Evolutionary conservation across 306 rosid genomes (phyloP), one percentile per base, ranked within the genome.

Genomic region (Cyamopsis tetragonoloba): DNA sequence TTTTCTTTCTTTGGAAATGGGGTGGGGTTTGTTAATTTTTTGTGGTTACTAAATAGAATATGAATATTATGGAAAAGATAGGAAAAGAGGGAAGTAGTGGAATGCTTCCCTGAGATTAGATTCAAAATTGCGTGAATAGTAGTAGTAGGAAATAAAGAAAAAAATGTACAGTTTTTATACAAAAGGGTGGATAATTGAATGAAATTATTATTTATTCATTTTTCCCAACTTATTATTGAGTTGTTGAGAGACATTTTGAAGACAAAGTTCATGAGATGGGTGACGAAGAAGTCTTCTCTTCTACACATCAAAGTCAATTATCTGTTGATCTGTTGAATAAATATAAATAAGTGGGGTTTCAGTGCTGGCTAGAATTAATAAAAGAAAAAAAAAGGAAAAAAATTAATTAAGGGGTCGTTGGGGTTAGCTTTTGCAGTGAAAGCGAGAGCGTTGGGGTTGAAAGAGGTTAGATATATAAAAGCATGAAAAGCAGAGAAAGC

Each of bases 401-500:
- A 41, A 44, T 38, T 9, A 17, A 55, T n/a, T n/a, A 69, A 62
- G 41, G 67, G 80, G 75, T 80, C 24, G 54, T 66, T 67, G 66
- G 66, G 15, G 62, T 71, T 77, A 24, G 65, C 81, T 72, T 80
- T 66, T 66, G 81, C 81, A 76, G 81, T 61, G 85, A 78, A 66
- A 76, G 81, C 46, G 65, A 72, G 65, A 39, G 73, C 38, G 53
- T 76, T 76, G 74, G 77, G 48, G 6, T 74, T 71, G 31, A 38
- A 32, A 66, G 55, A 58, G 70, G 41, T 31, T 74, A n/a, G n/a
- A n/a, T n/a, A n/a, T n/a, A n/a, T 1, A 48, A 53, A 24, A 58
- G 32, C 88, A 81, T 87, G 7, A 85, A 87, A 85, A 87, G 95
- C 66, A 81, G 93, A 81, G 93, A 88, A 85, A 85, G 90, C 18